Conservation (phyloP, 106 monocot species). For the Dendrobium chrysotoxum region DNA sequence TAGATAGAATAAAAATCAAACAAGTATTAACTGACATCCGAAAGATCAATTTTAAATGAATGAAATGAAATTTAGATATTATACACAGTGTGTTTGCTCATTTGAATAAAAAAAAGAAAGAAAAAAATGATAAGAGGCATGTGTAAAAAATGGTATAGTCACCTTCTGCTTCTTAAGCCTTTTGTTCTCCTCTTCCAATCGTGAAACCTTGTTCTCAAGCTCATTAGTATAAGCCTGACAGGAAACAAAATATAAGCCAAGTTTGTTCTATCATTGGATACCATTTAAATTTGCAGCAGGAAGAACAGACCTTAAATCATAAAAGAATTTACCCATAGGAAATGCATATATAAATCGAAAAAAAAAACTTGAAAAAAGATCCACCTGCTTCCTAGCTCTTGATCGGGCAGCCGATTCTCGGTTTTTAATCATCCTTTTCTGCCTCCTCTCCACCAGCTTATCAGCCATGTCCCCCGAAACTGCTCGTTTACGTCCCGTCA, state of each 20-base stretch:
- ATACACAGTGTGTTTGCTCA: neutral
- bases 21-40: neutral
- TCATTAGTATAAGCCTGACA: constrained; percentile 91
- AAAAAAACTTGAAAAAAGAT: neutral
- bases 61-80: neutral
- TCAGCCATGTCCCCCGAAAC: constrained; percentile 37
- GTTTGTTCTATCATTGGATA: neutral
- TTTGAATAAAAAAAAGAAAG: too few species aligned
- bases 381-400: constrained; percentile 94
- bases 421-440: constrained; percentile 97
- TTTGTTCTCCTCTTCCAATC: constrained; percentile 86
- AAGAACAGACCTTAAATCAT: neutral
- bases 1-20: neutral
- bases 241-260: neutral
- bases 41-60: neutral
- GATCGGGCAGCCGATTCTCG: constrained; percentile 94
- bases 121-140: neutral
- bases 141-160: neutral
- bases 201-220: constrained; percentile 84
- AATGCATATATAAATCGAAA: neutral
- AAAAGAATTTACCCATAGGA: neutral
- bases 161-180: constrained; percentile 83
- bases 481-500: constrained; percentile 43
- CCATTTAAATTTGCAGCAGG: neutral
- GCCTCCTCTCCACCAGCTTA: constrained; percentile 73